Conservation (phyloP, 768 basidiomycete genomes). For the Bullera alba region DNA sequence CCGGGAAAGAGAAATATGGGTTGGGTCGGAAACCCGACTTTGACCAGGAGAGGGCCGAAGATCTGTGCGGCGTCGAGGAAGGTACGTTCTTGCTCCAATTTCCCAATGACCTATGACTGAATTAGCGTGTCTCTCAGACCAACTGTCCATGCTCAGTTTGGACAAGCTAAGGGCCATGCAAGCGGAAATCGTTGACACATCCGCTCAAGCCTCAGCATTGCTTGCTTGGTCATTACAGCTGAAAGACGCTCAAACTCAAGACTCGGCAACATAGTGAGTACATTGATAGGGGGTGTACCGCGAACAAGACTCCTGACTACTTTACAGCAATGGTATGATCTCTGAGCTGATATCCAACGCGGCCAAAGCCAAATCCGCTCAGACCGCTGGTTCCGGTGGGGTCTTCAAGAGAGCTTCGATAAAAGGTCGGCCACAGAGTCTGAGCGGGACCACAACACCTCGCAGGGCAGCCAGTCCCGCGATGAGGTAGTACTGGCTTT, state of each 20-base stretch:
- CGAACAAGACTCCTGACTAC: constrained; percentile 85
- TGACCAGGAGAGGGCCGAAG: constrained; percentile 59
- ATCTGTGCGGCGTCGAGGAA: constrained; percentile 59
- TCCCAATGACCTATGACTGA: neutral
- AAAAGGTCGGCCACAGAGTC: constrained; percentile 16
- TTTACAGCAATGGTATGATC: constrained; percentile 83
- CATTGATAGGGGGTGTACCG: constrained; percentile 28
- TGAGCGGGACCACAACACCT: constrained; percentile 25
- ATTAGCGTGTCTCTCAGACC: constrained; percentile 51
- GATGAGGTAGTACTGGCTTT: constrained; percentile 12
- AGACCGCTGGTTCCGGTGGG: constrained; percentile 25
- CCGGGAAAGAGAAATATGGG: constrained; percentile 42
- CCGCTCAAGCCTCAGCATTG: constrained; percentile 64
- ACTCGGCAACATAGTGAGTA: constrained; percentile 40
- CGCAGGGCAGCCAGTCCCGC: constrained; percentile 27
- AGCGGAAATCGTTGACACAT: constrained; percentile 62
- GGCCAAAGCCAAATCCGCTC: constrained; percentile 45
- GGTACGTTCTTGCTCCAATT: constrained; percentile 50
- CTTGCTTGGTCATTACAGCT: constrained; percentile 76
- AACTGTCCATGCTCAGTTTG: constrained; percentile 64
- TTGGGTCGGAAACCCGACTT: constrained; percentile 74
- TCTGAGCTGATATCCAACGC: constrained; percentile 89
- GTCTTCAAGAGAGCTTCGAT: constrained; percentile 33
- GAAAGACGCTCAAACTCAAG: constrained; percentile 40
- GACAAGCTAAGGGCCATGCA: constrained; percentile 61